A percentile compares a stretch with the other conserved stretches of the same genome.
phyloP scores from a whole-genome alignment of 164 flowering plant species.

The Stephania cephalantha region DNA sequence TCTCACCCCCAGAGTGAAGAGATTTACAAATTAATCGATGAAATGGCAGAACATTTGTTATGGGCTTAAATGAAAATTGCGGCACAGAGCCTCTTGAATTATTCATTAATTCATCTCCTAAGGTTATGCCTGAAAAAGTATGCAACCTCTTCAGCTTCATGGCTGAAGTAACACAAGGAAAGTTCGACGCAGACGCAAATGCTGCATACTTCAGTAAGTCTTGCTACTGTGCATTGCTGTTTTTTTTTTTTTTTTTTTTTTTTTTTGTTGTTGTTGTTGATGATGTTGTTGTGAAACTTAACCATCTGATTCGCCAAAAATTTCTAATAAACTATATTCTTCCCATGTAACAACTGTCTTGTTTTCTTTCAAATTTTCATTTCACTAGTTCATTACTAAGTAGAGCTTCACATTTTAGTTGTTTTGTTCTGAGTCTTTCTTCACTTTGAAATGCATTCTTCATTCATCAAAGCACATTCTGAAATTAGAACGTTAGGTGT shows the following conservation, averaged over 20 bases:
- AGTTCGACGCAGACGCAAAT: neutral
- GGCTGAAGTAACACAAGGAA: neutral
- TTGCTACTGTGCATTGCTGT: neutral
- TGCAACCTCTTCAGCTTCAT: neutral
- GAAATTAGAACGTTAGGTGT: neutral
- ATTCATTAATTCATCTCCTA: neutral
- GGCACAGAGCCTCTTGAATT: neutral
- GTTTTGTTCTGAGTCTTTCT: neutral
- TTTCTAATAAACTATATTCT: neutral
- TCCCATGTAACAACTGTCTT: neutral
- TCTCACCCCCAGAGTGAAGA: slow-evolving; percentile 15
- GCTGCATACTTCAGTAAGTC: neutral
- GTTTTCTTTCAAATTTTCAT: neutral
- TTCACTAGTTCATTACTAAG: neutral
- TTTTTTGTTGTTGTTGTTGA: neutral
- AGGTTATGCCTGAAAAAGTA: neutral
- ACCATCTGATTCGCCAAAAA: neutral
- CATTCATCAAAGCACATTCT: neutral
- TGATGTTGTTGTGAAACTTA: neutral
- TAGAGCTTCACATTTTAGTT: neutral
- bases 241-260: neutral
- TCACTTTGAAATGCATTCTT: neutral
- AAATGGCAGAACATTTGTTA: slow-evolving; percentile 9
- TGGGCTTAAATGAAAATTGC: neutral
- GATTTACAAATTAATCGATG: slow-evolving; percentile 10